Evolutionary conservation across 768 basidiomycete genomes (phyloP).

Genomic region (Podaxis mareebaensis): DNA sequence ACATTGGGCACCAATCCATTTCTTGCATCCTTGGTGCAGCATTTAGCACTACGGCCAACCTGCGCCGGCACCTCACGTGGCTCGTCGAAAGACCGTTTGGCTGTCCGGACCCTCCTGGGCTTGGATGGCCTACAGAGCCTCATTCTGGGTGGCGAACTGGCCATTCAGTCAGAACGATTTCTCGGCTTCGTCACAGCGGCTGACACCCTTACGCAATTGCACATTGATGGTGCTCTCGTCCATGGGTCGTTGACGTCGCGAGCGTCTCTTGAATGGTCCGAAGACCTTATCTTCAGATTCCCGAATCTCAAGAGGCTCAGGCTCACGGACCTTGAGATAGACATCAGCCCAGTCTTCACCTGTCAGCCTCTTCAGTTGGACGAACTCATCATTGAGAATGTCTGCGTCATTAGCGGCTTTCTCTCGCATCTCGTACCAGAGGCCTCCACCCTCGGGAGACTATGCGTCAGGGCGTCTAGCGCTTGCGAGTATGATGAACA

Average conservation of each 20-base stretch:
- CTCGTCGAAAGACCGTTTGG: constrained; percentile 25
- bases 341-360: constrained; percentile 36
- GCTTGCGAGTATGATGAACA: constrained; percentile 39
- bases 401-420: constrained; percentile 41
- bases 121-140: constrained; percentile 43
- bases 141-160: constrained; percentile 48
- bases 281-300: constrained; percentile 46
- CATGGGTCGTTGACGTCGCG: constrained; percentile 24
- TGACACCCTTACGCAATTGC: constrained; percentile 40
- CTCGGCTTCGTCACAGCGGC: constrained; percentile 41
- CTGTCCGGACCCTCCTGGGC: constrained; percentile 42
- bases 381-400: constrained; percentile 44
- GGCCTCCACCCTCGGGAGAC: constrained; percentile 34
- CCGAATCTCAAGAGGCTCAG: constrained; percentile 41
- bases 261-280: constrained; percentile 56
- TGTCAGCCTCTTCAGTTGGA: constrained; percentile 36
- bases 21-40: constrained; percentile 37
- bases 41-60: constrained; percentile 42
- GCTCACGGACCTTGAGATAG: constrained; percentile 44
- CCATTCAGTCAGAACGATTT: constrained; percentile 48
- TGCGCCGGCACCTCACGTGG: constrained; percentile 8
- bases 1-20: constrained; percentile 38
- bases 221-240: constrained; percentile 46
- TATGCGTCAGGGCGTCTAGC: constrained; percentile 37
- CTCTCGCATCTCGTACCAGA: constrained; percentile 38